Percentiles rank a stretch among this genome's conserved stretches.
These are phyloP conservation scores for Fusarium sublunatum DNA, from an alignment of 2,329 filamentous ascomycete genomes.

Conservation along the genomic window DNA sequence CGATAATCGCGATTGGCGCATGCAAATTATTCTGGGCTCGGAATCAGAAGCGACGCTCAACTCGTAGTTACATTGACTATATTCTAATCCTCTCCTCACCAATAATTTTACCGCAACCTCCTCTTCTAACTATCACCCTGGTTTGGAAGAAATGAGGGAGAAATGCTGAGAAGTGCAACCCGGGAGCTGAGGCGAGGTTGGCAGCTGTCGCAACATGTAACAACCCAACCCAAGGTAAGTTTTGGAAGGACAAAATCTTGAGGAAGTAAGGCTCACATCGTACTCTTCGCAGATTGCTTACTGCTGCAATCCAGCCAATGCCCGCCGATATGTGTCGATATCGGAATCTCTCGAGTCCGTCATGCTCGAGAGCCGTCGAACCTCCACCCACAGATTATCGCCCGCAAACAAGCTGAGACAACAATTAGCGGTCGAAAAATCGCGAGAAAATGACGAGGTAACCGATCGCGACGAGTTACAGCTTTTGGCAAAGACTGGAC, in stretches of 20 bases:
- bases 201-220: constrained; percentile 41
- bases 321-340: constrained; percentile 19
- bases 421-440: constrained; percentile 21
- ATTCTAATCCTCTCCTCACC: neutral
- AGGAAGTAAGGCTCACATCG: constrained; percentile 18
- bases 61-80: neutral
- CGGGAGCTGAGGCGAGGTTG: constrained; percentile 49
- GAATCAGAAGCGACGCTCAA: neutral
- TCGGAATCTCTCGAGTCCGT: constrained; percentile 19
- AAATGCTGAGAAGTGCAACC: constrained; percentile 52
- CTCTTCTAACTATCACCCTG: neutral
- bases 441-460: constrained; percentile 6
- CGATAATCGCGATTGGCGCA: constrained; percentile 43
- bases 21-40: constrained; percentile 29
- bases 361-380: constrained; percentile 14
- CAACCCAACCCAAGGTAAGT: constrained; percentile 40
- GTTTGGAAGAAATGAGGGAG: constrained; percentile 50
- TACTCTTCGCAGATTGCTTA: constrained; percentile 20
- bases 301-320: neutral
- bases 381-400: neutral
- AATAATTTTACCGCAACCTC: neutral
- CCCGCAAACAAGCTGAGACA: constrained; percentile 7
- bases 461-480: neutral
- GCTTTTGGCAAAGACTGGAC: neutral
- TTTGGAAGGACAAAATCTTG: neutral